Base-by-base conservation (phyloP, 164 flowering plant species). In the Vitis amurensis region DNA sequence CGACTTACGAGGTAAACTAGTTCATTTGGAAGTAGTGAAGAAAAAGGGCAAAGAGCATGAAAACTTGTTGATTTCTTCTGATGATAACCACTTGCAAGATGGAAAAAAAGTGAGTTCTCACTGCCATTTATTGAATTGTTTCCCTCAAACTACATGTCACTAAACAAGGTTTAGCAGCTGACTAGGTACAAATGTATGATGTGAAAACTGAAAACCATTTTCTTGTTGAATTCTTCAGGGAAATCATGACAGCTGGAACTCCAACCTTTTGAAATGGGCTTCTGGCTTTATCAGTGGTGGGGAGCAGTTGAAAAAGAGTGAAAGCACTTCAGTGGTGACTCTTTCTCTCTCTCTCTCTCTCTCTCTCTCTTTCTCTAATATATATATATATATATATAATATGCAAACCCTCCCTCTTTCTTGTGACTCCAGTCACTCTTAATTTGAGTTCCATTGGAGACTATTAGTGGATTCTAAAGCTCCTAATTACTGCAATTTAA, bases 31-130 rank as follows among this genome's bases (percentile, higher is more conserved):
- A 82, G 99, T 93, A 61, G 74, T 78, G 64, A 95, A 95, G 84
- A 90, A 83, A 73, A 88, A 87, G 74, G 97, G 98, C 49, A 95
- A 80, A 83, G 99, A 95, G 79, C 88, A 87, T 70, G 99, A 93
- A 74, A 84, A 86, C 48, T 78, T 95, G 76, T 76, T 94, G 74
- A 72, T 82, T 71, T 51, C 91, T 58, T 67, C 81, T 71, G 83
- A 74, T 68, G 88, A 84, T 50, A 59, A 76, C 69, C 61, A 66
- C 65, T 68, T 74, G 61, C 68, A 69, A 37, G 87, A 81, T 44
- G 72, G 66, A 37, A 77, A 80, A 23, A 73, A 80, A 17, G 92
- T 88, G 17, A 77, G 80, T 69, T 44, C 44, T 65, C 44, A 37
- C 44, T 37, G 7, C 44, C 44, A 37, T 37, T 6, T 37, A 37